phyloP scores from a whole-genome alignment of 768 basidiomycete species.

The Clavulina sp. region DNA sequence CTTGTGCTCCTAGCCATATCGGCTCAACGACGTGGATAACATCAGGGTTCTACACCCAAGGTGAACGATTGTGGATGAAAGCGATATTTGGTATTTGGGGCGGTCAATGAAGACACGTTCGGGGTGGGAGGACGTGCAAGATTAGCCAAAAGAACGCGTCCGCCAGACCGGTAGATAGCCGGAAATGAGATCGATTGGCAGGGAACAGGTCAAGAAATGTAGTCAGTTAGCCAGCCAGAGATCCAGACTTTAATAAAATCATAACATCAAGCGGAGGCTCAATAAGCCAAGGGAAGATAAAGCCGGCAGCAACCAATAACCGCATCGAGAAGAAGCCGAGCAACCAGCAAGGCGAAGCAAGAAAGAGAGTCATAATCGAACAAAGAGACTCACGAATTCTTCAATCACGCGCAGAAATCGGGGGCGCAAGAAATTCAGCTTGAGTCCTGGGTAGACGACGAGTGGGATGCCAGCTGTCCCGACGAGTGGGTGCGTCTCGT shows the following conservation, averaged over 20 bases:
- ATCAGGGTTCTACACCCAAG: slow-evolving; percentile 17
- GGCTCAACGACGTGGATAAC: slow-evolving; percentile 30
- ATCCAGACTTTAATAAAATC: no score
- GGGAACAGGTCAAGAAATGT: no score
- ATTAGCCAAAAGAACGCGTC: no score
- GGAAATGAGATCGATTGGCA: no score
- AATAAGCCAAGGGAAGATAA: no score
- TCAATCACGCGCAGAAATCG: slow-evolving; percentile 21
- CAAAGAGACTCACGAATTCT: slow-evolving; percentile 15
- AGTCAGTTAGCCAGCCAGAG: no score
- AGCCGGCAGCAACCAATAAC: not conserved
- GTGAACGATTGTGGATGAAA: no score
- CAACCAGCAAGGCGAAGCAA: not conserved
- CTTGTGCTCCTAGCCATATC: slow-evolving; percentile 30
- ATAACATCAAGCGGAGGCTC: no score
- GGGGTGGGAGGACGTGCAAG: no score
- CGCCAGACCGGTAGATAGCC: no score
- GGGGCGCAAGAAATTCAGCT: slow-evolving; percentile 27
- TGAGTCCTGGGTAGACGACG: slow-evolving; percentile 23
- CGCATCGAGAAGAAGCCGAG: not conserved
- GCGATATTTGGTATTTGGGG: no score
- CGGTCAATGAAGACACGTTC: no score
- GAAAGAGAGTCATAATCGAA: not conserved
- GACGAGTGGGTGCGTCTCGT: slow-evolving; percentile 23
- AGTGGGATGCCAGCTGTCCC: slow-evolving; percentile 25